These are phyloP conservation scores for Salvia sclarea DNA, from an alignment of 305 asterid species.

Conservation along the genomic window DNA sequence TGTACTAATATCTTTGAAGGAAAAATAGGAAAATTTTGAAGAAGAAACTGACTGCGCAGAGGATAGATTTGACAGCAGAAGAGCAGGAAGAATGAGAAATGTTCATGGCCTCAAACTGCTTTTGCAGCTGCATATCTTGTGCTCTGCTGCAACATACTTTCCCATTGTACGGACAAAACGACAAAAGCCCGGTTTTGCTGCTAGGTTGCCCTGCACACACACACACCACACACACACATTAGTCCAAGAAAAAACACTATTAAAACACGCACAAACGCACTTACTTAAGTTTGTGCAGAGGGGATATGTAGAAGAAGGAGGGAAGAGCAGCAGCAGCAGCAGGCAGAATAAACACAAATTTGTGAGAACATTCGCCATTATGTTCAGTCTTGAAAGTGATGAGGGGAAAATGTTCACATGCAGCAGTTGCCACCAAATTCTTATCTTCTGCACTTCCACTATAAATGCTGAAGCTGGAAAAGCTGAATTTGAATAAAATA, in stretches of 20 bases:
- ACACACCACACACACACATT: constrained; percentile 21
- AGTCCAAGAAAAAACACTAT: constrained; percentile 13
- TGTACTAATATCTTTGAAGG: neutral
- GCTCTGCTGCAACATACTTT: constrained; percentile 67
- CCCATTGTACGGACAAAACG: constrained; percentile 79
- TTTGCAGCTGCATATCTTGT: constrained; percentile 57
- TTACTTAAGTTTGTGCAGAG: constrained; percentile 76
- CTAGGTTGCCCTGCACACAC: constrained; percentile 65
- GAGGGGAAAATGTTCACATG: constrained; percentile 37
- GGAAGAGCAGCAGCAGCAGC: constrained; percentile 45
- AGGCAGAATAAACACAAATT: constrained; percentile 36
- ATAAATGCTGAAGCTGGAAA: constrained; percentile 24
- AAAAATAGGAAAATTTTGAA: neutral
- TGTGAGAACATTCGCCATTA: constrained; percentile 37
- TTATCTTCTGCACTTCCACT: constrained; percentile 34
- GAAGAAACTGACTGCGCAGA: constrained; percentile 72
- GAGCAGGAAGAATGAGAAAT: constrained; percentile 71
- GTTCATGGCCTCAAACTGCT: constrained; percentile 64
- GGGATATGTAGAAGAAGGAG: constrained; percentile 63
- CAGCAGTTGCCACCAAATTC: constrained; percentile 24
- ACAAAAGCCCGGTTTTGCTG: constrained; percentile 44
- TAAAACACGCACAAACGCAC: constrained; percentile 36
- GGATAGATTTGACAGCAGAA: constrained; percentile 71
- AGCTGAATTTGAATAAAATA: constrained; percentile 34
- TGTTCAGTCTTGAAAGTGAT: constrained; percentile 17